These are phyloP conservation scores for Peniophora sp. DNA, from an alignment of 1,284 basidiomycete species.

Conservation along the genomic window DNA sequence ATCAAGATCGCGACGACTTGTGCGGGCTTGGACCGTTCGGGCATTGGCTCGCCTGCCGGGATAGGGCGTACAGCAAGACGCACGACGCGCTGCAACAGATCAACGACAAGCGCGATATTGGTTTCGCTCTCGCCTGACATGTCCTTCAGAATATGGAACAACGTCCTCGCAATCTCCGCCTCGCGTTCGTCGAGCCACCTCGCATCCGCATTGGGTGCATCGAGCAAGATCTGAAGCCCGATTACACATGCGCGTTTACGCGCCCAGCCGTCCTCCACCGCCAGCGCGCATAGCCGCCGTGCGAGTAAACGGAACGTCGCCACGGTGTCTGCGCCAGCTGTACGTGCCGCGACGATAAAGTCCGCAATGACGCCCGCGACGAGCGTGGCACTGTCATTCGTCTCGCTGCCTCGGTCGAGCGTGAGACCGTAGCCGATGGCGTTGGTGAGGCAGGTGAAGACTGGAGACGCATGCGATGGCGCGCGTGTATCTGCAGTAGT, in stretches of 20 bases:
- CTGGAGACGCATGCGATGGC: constrained; percentile 51
- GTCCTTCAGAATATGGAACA: constrained; percentile 93
- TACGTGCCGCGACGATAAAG: constrained; percentile 49
- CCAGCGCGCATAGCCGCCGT: constrained; percentile 74
- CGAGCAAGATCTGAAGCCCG: constrained; percentile 76
- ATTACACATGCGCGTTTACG: constrained; percentile 82
- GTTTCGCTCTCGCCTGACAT: constrained; percentile 87
- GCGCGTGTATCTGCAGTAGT: constrained; percentile 33
- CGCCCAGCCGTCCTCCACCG: constrained; percentile 84
- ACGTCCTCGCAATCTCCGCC: constrained; percentile 84
- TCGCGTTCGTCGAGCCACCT: constrained; percentile 88
- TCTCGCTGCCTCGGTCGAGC: constrained; percentile 54
- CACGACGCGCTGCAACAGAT: constrained; percentile 75
- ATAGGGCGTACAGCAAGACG: constrained; percentile 57
- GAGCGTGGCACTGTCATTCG: constrained; percentile 50
- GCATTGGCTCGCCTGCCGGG: constrained; percentile 29
- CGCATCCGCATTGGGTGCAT: constrained; percentile 62
- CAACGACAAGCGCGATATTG: constrained; percentile 75
- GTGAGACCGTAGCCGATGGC: constrained; percentile 68
- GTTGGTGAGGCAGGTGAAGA: constrained; percentile 71
- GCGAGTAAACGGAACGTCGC: constrained; percentile 54
- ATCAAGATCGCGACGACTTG: constrained; percentile 83
- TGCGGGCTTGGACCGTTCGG: constrained; percentile 45
- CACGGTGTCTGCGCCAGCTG: constrained; percentile 46
- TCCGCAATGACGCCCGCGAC: constrained; percentile 61